Evolutionary conservation across 1,139 yeast species (phyloP), one percentile per base, ranked within the genome.

Genomic region (Candida sojae): DNA sequence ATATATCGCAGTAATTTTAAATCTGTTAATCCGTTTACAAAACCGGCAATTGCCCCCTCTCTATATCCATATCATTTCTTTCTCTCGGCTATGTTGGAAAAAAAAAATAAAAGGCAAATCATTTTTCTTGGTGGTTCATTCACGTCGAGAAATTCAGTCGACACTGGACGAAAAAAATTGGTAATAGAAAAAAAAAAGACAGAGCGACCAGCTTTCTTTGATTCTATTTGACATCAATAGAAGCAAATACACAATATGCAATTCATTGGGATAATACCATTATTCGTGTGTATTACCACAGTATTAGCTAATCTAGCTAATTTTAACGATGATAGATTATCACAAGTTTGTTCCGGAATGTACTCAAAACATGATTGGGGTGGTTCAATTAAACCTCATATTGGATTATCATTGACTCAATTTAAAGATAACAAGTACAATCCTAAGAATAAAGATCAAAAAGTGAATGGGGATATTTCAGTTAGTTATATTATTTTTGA

Each of bases 281-380:
- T 43, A 25, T 44, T 46, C 9, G 26, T 45, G 12, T 44, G 32
- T 21, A 11, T 51, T 29, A 39, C 53, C 23, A 30, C 53, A 39
- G 58, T 48, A 12, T 39, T 57, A 5, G 85, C 84, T 40, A 82
- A 83, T 57, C 68, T 69, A 54, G 84, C 77, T 45, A 59, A 60
- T 28, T 72, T 87, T 53, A 77, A 79, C 45, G 67, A 77, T 12
- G 63, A 66, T 7, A 59, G 66, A 35, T 58, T 65, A 44, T 75
- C 86, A 21, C 95, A 88, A 61, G 82, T 82, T 29, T 93, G 99
- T 66, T 79, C 92, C 9, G 99, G 99, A 37, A 84, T 93, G 81
- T 93, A 92, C 68, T 80, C 93, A 47, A 86, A 85, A 58, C 77
- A 82, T 44, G 96, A 92, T 63, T 89, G 96, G 93, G 88, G 90